phyloP scores from a whole-genome alignment of 768 basidiomycete species.

The Tulasnella sp. region DNA sequence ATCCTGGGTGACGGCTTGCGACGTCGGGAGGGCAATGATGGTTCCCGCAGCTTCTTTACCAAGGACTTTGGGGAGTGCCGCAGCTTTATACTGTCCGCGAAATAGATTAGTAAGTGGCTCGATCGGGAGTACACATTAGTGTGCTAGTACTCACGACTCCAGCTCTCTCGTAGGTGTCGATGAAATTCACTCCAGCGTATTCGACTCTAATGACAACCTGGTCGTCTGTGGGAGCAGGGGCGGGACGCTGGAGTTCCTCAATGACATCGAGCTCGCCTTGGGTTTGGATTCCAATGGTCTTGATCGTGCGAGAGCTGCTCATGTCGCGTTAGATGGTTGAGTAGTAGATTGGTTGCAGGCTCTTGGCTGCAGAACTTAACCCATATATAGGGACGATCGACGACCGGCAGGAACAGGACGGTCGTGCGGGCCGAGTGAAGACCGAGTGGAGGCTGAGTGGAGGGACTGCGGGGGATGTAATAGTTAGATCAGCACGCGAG shows the following conservation, averaged over 20 bases:
- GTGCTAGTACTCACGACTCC: conserved; percentile 27
- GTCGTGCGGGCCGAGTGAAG: too few relatives aligned
- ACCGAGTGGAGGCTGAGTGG: too few relatives aligned
- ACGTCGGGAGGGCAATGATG: conserved; percentile 66
- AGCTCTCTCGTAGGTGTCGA: conserved; percentile 67
- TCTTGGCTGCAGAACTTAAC: too few relatives aligned
- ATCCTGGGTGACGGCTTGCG: conserved; percentile 50
- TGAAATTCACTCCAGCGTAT: conserved; percentile 80
- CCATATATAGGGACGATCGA: too few relatives aligned
- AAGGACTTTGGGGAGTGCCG: conserved; percentile 52
- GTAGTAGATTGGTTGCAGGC: neutral
- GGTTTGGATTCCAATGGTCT: conserved; percentile 65
- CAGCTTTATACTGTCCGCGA: conserved; percentile 46
- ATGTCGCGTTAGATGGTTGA: neutral
- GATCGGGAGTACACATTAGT: conserved; percentile 35
- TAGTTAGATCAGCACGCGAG: too few relatives aligned
- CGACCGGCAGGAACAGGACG: too few relatives aligned
- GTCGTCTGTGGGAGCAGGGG: conserved; percentile 52
- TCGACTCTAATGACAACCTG: conserved; percentile 58
- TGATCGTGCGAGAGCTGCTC: conserved; percentile 37
- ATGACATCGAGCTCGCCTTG: conserved; percentile 73
- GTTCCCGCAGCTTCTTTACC: conserved; percentile 76
- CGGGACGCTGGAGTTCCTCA: conserved; percentile 41
- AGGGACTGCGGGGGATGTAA: too few relatives aligned
- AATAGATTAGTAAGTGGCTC: conserved; percentile 12